phyloP scores from a whole-genome alignment of 2,329 filamentous ascomycete species.

The Talaromyces piceae region DNA sequence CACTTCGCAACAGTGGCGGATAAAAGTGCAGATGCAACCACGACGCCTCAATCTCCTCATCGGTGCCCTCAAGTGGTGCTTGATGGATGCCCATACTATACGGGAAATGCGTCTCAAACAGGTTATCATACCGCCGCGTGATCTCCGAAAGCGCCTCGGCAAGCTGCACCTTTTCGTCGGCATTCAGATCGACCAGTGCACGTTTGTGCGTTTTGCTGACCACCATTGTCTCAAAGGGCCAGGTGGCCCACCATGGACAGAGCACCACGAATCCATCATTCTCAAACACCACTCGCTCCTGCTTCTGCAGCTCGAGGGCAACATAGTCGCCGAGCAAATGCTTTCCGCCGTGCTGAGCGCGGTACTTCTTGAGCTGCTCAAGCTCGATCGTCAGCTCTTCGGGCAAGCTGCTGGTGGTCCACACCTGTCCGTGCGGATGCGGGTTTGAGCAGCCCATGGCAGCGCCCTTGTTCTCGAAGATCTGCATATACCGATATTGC shows the following conservation, averaged over 20 bases:
- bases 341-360: constrained; percentile 59
- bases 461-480: constrained; percentile 97
- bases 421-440: constrained; percentile 93
- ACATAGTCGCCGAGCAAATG: constrained; percentile 85
- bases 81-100: constrained; percentile 98
- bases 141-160: constrained; percentile 83
- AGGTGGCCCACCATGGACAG: constrained; percentile 95
- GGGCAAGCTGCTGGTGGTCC: constrained; percentile 85
- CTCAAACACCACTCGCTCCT: constrained; percentile 80
- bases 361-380: constrained; percentile 70
- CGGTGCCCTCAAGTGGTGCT: constrained; percentile 73
- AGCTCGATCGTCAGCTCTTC: constrained; percentile 83
- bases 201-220: constrained; percentile 77
- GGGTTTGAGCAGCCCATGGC: constrained; percentile 99
- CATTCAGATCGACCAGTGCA: constrained; percentile 71
- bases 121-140: constrained; percentile 86
- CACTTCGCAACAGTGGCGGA: constrained; percentile 82
- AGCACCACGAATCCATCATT: constrained; percentile 79
- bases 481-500: constrained; percentile 95
- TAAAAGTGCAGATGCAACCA: constrained; percentile 98
- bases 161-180: constrained; percentile 62
- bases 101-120: constrained; percentile 94
- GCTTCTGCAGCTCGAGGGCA: constrained; percentile 69
- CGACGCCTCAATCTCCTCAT: constrained; percentile 76
- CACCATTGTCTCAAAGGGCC: constrained; percentile 94